phyloP scores from a whole-genome alignment of 129 eudicot species.

The Rutidosis leptorrhynchoides region DNA sequence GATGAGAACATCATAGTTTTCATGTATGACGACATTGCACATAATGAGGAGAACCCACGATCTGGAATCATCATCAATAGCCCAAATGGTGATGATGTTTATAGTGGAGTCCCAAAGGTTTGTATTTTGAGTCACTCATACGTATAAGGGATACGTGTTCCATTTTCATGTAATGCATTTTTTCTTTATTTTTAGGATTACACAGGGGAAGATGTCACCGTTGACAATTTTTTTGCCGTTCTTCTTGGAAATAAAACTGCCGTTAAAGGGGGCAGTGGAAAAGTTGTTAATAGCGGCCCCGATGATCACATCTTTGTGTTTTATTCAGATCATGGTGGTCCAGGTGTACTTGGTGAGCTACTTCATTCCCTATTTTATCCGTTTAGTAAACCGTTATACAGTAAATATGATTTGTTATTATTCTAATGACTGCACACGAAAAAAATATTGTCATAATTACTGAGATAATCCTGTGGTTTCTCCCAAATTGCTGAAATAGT shows the following conservation, averaged over 20 bases:
- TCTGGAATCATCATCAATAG: conserved; percentile 79
- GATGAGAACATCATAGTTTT: conserved; percentile 88
- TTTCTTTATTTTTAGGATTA: conserved; percentile 60
- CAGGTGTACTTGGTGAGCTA: conserved; percentile 87
- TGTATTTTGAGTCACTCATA: neutral
- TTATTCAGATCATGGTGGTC: conserved; percentile 92
- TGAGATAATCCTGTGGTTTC: too few relatives aligned
- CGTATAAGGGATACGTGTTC: neutral
- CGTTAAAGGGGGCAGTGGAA: conserved; percentile 82
- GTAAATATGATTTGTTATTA: neutral
- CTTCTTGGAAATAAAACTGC: conserved; percentile 84
- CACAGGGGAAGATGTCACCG: conserved; percentile 68
- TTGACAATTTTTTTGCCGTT: conserved; percentile 68
- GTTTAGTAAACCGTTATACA: conserved; percentile 4
- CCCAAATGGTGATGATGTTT: conserved; percentile 83
- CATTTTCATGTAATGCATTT: conserved; percentile 25
- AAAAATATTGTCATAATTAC: too few relatives aligned
- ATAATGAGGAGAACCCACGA: conserved; percentile 77
- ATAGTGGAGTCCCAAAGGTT: conserved; percentile 94
- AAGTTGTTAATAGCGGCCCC: conserved; percentile 88
- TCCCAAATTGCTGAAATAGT: too few relatives aligned
- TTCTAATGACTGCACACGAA: neutral
- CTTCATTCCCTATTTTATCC: neutral
- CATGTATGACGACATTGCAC: conserved; percentile 95
- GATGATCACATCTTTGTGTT: conserved; percentile 83